These are phyloP conservation scores for Leccinum subgranulosum DNA, from an alignment of 768 basidiomycete genomes.

Conservation along the genomic window DNA sequence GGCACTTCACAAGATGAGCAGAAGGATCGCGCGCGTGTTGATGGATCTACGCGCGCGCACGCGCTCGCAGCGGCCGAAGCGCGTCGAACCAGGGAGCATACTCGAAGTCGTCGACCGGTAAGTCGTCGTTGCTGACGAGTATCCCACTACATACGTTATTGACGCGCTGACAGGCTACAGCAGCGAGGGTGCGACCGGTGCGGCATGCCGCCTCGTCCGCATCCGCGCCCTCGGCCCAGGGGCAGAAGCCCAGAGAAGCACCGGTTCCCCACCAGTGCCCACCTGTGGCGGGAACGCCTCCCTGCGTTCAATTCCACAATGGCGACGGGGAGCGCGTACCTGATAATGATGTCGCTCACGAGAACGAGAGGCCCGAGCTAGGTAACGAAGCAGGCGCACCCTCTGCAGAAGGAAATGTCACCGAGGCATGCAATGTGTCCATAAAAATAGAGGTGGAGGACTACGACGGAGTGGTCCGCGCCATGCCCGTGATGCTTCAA, in stretches of 20 bases:
- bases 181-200: neutral
- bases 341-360: neutral
- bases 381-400: neutral
- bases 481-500: no score
- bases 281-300: no score
- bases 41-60: neutral
- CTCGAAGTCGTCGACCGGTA: no score
- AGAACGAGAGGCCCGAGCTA: neutral
- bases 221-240: neutral
- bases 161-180: neutral
- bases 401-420: neutral
- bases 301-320: no score
- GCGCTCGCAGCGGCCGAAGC: neutral
- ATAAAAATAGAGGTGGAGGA: no score
- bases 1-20: neutral
- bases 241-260: neutral
- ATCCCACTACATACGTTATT: neutral
- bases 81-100: neutral
- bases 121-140: neutral
- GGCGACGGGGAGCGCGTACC: neutral
- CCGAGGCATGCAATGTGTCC: no score
- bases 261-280: neutral
- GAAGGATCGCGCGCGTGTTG: neutral
- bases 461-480: no score
- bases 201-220: neutral